Base-by-base conservation (phyloP, 2,329 filamentous ascomycete species). In the Penicillium corylophilum region DNA sequence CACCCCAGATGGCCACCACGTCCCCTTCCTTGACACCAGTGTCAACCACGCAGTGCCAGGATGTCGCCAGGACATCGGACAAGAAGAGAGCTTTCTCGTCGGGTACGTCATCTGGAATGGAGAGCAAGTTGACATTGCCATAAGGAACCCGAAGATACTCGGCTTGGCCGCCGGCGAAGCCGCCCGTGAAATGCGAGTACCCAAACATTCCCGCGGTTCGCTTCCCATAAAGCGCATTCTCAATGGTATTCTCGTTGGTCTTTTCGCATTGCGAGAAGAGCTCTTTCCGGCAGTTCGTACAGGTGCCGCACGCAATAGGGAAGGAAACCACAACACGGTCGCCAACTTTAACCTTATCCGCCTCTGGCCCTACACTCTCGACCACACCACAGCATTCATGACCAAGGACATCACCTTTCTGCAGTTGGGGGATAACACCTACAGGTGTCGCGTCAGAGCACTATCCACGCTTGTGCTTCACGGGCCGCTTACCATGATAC, bases 51-150 rank as follows among this genome's bases (percentile, higher is more conserved):
- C 82, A 84, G 65, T 95, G 86, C 80, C 89, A 95, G 9, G 85
- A 86, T 0, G 91, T 95, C 16, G 79, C 77, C 2, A 95, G 71
- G 0, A 95, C 89, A 67, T 95, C 91, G 1, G 87, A 91, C 1
- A 95, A 79, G 70, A 84, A 95, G 1, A 95, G 77, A 9, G 75
- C 88, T 74, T 93, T 91, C 76, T 95, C 91, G 64, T 95, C 90
- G 0, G 90, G 88, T 0, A 95, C 86, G 59, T 82, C 81, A 48
- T 88, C 85, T 1, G 91, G 90, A 5, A 95, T 82, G 62, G 86
- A 84, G 12, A 95, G 78, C 20, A 95, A 77, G 65, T 95, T 95
- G 53, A 90, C 85, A 61, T 94, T 88, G 24, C 84, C 90, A 26
- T 85, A 82, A 0, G 91, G 90, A 7, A 95, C 89, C 7, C 90